These are phyloP conservation scores for Tuber magnatum DNA, from an alignment of 495 filamentous ascomycete genomes.

Conservation along the genomic window DNA sequence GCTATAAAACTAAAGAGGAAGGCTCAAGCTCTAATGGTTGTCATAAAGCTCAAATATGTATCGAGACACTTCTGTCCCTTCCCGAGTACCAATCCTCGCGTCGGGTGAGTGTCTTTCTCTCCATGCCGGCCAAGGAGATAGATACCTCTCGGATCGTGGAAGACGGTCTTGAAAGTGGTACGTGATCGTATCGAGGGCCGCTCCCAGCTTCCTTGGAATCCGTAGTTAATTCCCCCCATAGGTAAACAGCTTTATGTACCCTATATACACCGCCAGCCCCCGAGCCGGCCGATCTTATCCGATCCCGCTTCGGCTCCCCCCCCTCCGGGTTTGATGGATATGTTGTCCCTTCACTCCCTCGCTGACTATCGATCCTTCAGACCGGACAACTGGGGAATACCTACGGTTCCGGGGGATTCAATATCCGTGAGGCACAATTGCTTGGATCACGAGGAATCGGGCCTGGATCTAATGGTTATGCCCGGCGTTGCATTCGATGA, in stretches of 20 bases:
- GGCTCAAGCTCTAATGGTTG: constrained; percentile 8
- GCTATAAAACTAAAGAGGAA: background rate
- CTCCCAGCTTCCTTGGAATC: background rate
- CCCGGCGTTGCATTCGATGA: constrained; percentile 89
- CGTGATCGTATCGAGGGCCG: background rate
- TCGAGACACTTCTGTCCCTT: constrained; percentile 30
- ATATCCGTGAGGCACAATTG: constrained; percentile 59
- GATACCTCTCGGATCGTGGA: constrained; percentile 71
- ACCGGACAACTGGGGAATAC: constrained; percentile 86
- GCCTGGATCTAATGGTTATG: constrained; percentile 80
- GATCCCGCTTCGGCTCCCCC: constrained; percentile 38
- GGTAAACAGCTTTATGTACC: constrained; percentile 81
- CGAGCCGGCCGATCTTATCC: constrained; percentile 36
- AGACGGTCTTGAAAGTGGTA: constrained; percentile 63
- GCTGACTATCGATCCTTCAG: constrained; percentile 68
- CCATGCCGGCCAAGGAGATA: constrained; percentile 81
- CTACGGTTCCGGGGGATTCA: constrained; percentile 59
- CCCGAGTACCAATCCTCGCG: constrained; percentile 34
- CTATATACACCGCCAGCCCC: constrained; percentile 62
- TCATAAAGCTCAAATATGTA: constrained; percentile 31
- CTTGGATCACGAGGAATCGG: constrained; percentile 53
- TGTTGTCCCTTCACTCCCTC: constrained; percentile 68
- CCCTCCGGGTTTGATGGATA: constrained; percentile 74
- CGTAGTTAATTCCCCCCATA: constrained; percentile 7
- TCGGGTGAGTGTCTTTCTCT: constrained; percentile 77